Percentiles rank a stretch among this genome's conserved stretches.
These are phyloP conservation scores for Lentinula aciculospora DNA, from an alignment of 768 basidiomycete genomes.

Conservation along the genomic window DNA sequence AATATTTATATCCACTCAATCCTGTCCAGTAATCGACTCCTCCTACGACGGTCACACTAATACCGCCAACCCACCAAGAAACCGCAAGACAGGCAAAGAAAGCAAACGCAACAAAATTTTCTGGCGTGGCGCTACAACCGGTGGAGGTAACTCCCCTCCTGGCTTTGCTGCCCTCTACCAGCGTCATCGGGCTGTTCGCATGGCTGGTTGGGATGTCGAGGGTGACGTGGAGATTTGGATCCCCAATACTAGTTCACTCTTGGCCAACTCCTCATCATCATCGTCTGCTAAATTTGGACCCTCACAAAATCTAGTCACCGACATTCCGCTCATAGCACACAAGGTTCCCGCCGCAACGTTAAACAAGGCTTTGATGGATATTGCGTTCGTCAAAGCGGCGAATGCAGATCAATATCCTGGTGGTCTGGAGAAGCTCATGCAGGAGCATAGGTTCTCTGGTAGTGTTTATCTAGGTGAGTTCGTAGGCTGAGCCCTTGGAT, in stretches of 20 bases:
- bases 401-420: conserved; percentile 70
- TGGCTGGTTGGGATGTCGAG: conserved; percentile 34
- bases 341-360: conserved; percentile 38
- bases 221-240: conserved; percentile 32
- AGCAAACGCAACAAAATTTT: conserved; percentile 42
- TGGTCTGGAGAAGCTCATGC: conserved; percentile 59
- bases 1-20: not conserved
- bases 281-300: not conserved
- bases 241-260: not conserved
- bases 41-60: conserved; percentile 1
- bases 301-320: not conserved
- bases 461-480: conserved; percentile 63
- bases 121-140: conserved; percentile 96
- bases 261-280: not conserved
- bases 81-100: not conserved
- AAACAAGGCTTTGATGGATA: conserved; percentile 64
- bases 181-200: conserved; percentile 83
- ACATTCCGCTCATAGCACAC: not conserved
- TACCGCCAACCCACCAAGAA: not conserved
- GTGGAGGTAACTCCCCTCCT: conserved; percentile 83
- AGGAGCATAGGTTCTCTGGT: conserved; percentile 64
- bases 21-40: not conserved
- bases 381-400: conserved; percentile 54
- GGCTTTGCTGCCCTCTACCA: conserved; percentile 84
- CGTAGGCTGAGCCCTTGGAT: not conserved